These are phyloP conservation scores for Thalassiosira mediterranea DNA, from an alignment of 352 stramenopile genomes.

Conservation along the genomic window DNA sequence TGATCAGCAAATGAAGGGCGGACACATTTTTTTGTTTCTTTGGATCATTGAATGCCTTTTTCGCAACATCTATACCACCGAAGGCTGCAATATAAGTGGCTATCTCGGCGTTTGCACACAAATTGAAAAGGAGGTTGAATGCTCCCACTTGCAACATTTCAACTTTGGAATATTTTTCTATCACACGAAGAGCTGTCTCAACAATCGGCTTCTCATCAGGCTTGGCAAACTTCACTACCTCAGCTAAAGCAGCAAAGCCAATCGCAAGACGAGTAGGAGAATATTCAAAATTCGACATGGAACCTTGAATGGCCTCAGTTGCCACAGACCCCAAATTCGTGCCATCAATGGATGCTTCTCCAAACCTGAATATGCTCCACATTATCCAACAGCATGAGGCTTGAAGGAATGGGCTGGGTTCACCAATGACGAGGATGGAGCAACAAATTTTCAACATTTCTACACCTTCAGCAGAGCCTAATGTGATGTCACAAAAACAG, in stretches of 20 bases:
- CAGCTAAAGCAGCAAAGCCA: slow-evolving; percentile 6
- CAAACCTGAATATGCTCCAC: slow-evolving; percentile 6
- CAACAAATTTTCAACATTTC: slow-evolving; percentile 7
- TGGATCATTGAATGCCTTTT: not conserved
- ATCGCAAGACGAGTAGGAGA: slow-evolving; percentile 3
- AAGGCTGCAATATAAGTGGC: slow-evolving; percentile 9
- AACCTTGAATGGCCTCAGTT: not conserved
- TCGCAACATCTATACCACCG: not conserved
- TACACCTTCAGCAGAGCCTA: slow-evolving; percentile 13
- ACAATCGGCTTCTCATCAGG: slow-evolving; percentile 2
- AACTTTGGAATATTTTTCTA: slow-evolving; percentile 3
- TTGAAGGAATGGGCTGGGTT: slow-evolving; percentile 4
- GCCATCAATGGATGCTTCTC: not conserved
- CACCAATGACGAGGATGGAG: not conserved
- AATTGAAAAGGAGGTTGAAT: slow-evolving; percentile 15
- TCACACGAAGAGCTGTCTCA: slow-evolving; percentile 5
- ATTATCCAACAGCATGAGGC: slow-evolving; percentile 30
- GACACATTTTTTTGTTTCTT: not conserved
- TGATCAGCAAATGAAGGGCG: slow-evolving; percentile 20
- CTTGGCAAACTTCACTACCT: slow-evolving; percentile 4
- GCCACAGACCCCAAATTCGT: slow-evolving; percentile 5
- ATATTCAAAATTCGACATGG: slow-evolving; percentile 9
- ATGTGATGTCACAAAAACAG: not conserved
- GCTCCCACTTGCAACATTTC: slow-evolving; percentile 12
- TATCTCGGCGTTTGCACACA: slow-evolving; percentile 14